Conservation (phyloP, 345 rosid genomes). For the Lepidium sativum region DNA sequence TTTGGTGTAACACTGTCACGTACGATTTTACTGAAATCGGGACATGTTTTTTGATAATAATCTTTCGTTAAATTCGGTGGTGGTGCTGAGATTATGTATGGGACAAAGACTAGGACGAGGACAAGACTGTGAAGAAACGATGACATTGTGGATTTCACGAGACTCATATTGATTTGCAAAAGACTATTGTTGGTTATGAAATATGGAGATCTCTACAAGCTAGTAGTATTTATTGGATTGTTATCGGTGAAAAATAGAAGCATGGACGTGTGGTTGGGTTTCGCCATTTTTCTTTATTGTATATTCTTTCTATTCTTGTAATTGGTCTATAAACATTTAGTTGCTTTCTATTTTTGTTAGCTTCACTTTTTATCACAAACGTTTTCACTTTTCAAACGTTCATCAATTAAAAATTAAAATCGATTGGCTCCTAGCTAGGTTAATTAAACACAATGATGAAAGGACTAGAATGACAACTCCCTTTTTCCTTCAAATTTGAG, state of each 20-base stretch:
- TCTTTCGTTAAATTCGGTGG: not conserved
- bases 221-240: constrained; percentile 4
- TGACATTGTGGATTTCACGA: constrained; percentile 10
- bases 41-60: constrained; percentile 44
- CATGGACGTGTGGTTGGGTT: constrained; percentile 14
- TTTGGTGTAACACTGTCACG: constrained; percentile 29
- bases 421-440: not conserved
- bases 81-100: not conserved
- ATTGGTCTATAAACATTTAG: not conserved
- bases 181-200: not conserved
- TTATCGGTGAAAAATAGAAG: constrained; percentile 1
- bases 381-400: not conserved
- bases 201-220: constrained; percentile 2
- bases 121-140: not conserved
- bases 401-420: not conserved
- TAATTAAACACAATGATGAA: not conserved
- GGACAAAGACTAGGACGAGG: constrained; percentile 6
- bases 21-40: constrained; percentile 36
- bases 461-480: not conserved
- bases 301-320: constrained; percentile 4
- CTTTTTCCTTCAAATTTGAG: too few species aligned
- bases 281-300: not conserved
- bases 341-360: not conserved
- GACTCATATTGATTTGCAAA: not conserved
- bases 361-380: not conserved